A percentile compares a stretch with the other conserved stretches of the same genome.
Conservation (phyloP, 768 basidiomycete species). For the Amanita inopinata region DNA sequence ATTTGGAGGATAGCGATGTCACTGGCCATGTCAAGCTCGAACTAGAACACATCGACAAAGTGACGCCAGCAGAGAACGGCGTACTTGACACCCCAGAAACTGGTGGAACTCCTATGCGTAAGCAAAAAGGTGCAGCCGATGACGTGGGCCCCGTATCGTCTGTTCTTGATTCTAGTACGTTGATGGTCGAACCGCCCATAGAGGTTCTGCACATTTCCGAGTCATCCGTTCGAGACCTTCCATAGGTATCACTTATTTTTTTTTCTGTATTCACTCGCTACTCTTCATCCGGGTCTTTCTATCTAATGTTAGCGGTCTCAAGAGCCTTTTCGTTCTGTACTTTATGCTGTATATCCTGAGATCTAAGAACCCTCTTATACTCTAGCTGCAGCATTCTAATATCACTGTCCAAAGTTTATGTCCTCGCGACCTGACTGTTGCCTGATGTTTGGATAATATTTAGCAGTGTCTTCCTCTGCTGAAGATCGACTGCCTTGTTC, state of each 20-base stretch:
- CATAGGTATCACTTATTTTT: neutral
- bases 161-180: neutral
- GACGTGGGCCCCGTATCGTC: neutral
- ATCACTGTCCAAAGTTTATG: neutral
- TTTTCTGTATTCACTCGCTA: constrained; percentile 1
- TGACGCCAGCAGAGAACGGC: constrained; percentile 5
- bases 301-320: no score
- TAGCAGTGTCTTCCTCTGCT: constrained; percentile 3
- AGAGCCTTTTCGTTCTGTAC: no score
- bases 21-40: constrained; percentile 8
- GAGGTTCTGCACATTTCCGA: constrained; percentile 7
- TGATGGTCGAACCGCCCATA: constrained; percentile 6
- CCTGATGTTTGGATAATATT: constrained; percentile 1
- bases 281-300: neutral
- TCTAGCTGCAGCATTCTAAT: neutral
- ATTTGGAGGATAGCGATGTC: constrained; percentile 10
- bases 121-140: neutral
- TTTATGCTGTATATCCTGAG: no score
- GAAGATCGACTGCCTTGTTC: constrained; percentile 3
- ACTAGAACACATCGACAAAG: no score
- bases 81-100: neutral
- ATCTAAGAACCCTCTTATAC: no score
- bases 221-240: constrained; percentile 3
- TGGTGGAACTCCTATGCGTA: neutral
- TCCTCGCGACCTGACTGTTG: neutral